Base-by-base conservation (phyloP, 768 basidiomycete genomes). In the Lepiota brunneoincarnata region DNA sequence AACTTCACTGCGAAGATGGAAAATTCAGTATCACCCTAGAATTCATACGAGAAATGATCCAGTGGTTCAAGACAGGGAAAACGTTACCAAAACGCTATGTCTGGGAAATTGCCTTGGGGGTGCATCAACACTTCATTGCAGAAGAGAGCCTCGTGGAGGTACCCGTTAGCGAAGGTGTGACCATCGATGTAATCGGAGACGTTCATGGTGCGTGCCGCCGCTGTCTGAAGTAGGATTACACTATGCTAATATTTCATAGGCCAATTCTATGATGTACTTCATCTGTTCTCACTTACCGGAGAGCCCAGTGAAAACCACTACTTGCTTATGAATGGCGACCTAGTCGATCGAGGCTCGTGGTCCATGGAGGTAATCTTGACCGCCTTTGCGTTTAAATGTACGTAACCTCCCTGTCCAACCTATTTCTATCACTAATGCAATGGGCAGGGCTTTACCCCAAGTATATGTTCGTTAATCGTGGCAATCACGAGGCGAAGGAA, bases 281-380 rank as follows among this genome's bases (percentile, higher is more conserved):
- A 98, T 72, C 76, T 99, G 15, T 83, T 89, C 61, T 84, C 84
- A 1, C 75, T 97, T 59, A 97, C 95, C 0, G 93, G 91, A 14
- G 79, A 84, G 52, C 97, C 97, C 11, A 86, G 76, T 51, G 81
- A 90, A 51, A 85, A 82, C n/a, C 96, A 98, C 60, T 87, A 86
- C 61, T 67, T 94, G 44, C 71, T 95, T 47, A 93, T 94, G 87
- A 93, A 93, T 66, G 91, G 94, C 9, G 96, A 99, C 75, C 86
- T 98, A 43, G 96, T 99, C 35, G 96, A 99, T 69, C 84, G 96
- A 57, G 95, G 95, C n/a, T 91, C 89, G 23, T 94, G 92, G 91
- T 91, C 89, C 10, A 86, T 92, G 53, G 93, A 94, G 69, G 91
- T 98, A 54, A 93, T 95, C 55, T 72, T 98, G 57, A 86, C 90